A percentile compares a stretch with the other conserved stretches of the same genome.
phyloP scores from a whole-genome alignment of 1,284 basidiomycete species.

The Ceratobasidium sp. region DNA sequence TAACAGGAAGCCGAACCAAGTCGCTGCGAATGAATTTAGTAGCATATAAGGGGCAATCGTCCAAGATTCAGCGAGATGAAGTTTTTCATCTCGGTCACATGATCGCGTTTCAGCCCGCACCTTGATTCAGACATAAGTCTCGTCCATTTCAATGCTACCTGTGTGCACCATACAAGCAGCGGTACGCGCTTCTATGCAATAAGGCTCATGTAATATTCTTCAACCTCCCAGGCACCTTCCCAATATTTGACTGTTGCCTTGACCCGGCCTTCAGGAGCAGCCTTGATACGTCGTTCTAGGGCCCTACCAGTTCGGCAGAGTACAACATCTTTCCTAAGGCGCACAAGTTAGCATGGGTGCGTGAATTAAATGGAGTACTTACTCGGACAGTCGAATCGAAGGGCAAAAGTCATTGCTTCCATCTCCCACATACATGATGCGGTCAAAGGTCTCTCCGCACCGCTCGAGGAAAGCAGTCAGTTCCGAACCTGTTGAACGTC shows the following conservation, averaged over 20 bases:
- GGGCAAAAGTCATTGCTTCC: conserved; percentile 97
- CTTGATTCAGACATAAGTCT: neutral
- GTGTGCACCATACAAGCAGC: neutral
- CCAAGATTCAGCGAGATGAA: no score
- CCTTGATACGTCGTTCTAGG: conserved; percentile 76
- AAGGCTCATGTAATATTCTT: conserved; percentile 62
- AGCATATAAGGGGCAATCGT: no score
- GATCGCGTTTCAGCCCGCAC: conserved; percentile 4
- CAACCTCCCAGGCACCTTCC: conserved; percentile 94
- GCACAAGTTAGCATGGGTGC: neutral
- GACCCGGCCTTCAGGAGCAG: conserved; percentile 69
- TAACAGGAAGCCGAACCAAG: no score
- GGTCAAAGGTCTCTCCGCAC: conserved; percentile 74
- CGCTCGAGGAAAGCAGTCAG: conserved; percentile 80
- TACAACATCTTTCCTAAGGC: conserved; percentile 73
- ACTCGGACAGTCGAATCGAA: conserved; percentile 81
- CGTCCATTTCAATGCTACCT: neutral
- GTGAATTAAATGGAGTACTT: conserved; percentile 50
- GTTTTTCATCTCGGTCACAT: neutral
- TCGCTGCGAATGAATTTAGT: no score
- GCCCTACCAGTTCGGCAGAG: conserved; percentile 82
- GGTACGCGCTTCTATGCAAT: neutral
- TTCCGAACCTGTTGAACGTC: conserved; percentile 74
- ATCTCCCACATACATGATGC: conserved; percentile 92
- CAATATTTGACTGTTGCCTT: conserved; percentile 81